Evolutionary conservation across 2,329 filamentous ascomycete species (phyloP).

Genomic region (Cytospora chrysosperma): DNA sequence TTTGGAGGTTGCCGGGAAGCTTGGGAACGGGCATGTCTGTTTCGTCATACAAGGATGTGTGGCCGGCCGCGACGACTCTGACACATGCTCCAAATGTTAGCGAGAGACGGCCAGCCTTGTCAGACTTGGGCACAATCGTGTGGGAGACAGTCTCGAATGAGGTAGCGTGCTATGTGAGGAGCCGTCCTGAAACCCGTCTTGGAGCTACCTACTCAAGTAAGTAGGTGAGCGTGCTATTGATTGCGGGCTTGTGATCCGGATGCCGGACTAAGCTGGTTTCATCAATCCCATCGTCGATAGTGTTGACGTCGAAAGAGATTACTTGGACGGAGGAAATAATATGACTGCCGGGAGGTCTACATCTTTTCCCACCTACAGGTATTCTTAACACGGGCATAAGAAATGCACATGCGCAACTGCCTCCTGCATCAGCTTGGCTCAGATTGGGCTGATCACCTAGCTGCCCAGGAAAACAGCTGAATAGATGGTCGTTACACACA

Average conservation of each 20-base stretch:
- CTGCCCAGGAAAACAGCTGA: no score
- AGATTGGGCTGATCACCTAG: background rate
- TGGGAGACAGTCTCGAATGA: background rate
- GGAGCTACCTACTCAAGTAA: background rate
- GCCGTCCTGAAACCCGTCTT: constrained; percentile 8
- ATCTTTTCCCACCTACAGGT: background rate
- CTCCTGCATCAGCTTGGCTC: background rate
- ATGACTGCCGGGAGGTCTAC: background rate
- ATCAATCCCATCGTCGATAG: constrained; percentile 5
- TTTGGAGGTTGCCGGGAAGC: constrained; percentile 2
- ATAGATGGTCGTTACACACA: background rate
- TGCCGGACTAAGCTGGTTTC: background rate
- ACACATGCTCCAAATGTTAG: constrained; percentile 7
- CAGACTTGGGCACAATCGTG: background rate
- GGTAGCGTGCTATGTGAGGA: constrained; percentile 8
- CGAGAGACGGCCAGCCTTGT: constrained; percentile 1
- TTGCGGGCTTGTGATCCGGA: constrained; percentile 11
- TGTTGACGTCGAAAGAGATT: background rate
- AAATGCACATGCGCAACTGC: background rate
- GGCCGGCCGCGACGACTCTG: constrained; percentile 11
- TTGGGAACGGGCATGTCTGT: constrained; percentile 10
- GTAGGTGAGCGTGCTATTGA: background rate
- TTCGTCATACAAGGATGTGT: constrained; percentile 19
- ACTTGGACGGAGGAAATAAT: background rate
- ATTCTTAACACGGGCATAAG: constrained; percentile 4